Percentiles rank a stretch among this genome's conserved stretches.
Evolutionary conservation across 2,329 filamentous ascomycete species (phyloP).

Genomic region (Macrophomina tecta): DNA sequence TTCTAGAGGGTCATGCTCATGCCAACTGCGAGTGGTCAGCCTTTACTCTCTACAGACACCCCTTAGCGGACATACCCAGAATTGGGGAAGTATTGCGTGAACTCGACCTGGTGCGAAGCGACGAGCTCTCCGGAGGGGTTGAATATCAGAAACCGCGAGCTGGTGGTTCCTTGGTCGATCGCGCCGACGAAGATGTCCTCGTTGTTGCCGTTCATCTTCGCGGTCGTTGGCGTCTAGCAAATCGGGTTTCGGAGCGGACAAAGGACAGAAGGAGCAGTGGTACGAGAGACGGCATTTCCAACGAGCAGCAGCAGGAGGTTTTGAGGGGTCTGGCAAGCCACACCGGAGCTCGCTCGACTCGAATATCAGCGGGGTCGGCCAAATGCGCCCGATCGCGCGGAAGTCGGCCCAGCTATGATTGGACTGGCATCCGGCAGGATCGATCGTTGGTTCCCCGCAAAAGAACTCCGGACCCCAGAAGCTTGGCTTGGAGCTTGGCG

Average conservation of each 20-base stretch:
- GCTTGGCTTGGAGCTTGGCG: constrained; percentile 18
- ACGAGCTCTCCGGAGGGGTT: constrained; percentile 74
- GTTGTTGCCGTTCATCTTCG: constrained; percentile 18
- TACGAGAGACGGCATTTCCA: not conserved
- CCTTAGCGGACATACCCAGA: constrained; percentile 66
- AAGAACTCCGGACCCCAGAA: not conserved
- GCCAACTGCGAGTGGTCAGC: constrained; percentile 64
- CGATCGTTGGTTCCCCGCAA: constrained; percentile 20
- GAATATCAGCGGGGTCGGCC: constrained; percentile 15
- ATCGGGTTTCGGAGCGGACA: not conserved
- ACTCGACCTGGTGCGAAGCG: constrained; percentile 79
- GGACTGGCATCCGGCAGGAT: constrained; percentile 7
- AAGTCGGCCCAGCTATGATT: constrained; percentile 12
- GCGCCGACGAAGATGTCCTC: constrained; percentile 73
- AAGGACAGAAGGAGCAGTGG: constrained; percentile 9
- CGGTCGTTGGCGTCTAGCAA: not conserved
- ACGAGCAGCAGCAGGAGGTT: not conserved
- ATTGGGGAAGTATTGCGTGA: constrained; percentile 78
- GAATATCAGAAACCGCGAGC: constrained; percentile 84
- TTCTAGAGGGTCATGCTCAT: constrained; percentile 79
- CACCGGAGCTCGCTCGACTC: not conserved
- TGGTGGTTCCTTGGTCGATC: constrained; percentile 86
- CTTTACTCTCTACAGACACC: not conserved
- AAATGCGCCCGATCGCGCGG: constrained; percentile 4
- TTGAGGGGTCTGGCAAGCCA: constrained; percentile 6